Evolutionary conservation across 2,329 filamentous ascomycete species (phyloP), one percentile per base, ranked within the genome.

Genomic region (Colletotrichum lentis): DNA sequence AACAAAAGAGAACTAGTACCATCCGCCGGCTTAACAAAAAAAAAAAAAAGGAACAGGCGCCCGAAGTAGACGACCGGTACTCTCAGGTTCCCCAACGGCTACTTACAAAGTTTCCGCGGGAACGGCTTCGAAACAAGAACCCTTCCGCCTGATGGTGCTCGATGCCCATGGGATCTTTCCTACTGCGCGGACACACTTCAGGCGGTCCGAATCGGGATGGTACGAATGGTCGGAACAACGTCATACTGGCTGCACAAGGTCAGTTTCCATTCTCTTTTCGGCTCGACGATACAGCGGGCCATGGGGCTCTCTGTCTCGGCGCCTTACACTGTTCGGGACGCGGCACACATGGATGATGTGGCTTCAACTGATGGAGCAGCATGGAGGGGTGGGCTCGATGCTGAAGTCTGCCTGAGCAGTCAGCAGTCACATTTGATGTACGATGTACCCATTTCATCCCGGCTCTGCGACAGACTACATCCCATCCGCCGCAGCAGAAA

Each of bases 81-180:
- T 49, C 1, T 31, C 7, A 31, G 8, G 27, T 57, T 53, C 5
- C 5, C 35, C 11, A 18, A 24, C 10, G 16, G 41, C 52, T 52
- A 63, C 41, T 63, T 24, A 22, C 52, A 8, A 18, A 57, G 22
- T 47, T 22, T 44, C 39, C 39, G 35, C 44, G n/a, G 7, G 41
- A n/a, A 54, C 62, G 27, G 11, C 39, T 22, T 67, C 27, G 27
- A 24, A 52, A 27, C 44, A 37, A 41, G 43, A 50, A 56, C 65
- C 49, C 43, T 65, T 62, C 47, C 67, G 67, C 58, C 64, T 63
- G 67, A 63, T 67, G 52, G 62, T 62, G 56, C 50, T 22, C 54
- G 46, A 11, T 52, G 16, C 11, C 14, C 50, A 59, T 18, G 46
- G 43, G 43, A 18, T 53, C 41, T 58, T 44, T 22, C 20, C 50